A percentile compares a stretch with the other conserved stretches of the same genome.
Evolutionary conservation across 2,329 filamentous ascomycete genomes (phyloP).

Genomic region (Hypoxylon sp.): DNA sequence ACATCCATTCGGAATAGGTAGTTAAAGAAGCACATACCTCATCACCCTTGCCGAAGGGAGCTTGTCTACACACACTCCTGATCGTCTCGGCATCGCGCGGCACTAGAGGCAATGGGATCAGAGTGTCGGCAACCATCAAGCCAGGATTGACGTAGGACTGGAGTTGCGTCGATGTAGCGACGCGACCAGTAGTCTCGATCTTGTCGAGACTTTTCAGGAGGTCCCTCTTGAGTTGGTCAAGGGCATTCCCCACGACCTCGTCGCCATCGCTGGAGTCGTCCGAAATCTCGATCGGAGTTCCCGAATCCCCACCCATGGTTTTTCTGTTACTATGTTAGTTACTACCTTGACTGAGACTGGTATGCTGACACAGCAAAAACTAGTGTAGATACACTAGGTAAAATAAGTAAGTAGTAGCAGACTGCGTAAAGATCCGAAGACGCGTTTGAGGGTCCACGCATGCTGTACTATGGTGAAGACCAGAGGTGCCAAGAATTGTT

Average conservation of each 20-base stretch:
- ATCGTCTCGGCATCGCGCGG: slow-evolving; percentile 49
- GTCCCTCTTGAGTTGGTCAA: not conserved
- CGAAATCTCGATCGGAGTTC: slow-evolving; percentile 2
- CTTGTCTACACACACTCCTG: slow-evolving; percentile 47
- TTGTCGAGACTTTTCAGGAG: slow-evolving; percentile 34
- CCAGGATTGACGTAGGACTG: slow-evolving; percentile 48
- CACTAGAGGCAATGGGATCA: slow-evolving; percentile 51
- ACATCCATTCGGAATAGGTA: not conserved
- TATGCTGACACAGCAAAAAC: not conserved
- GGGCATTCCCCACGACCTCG: not conserved
- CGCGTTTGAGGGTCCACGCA: not conserved
- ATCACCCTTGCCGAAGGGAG: slow-evolving; percentile 57
- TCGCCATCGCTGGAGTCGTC: not conserved
- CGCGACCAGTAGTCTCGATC: slow-evolving; percentile 39
- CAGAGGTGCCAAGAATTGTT: too few species aligned
- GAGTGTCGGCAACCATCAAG: slow-evolving; percentile 42
- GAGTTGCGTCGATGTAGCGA: slow-evolving; percentile 39
- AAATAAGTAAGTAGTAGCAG: not conserved
- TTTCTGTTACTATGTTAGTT: not conserved
- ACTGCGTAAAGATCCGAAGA: not conserved
- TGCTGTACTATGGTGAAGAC: too few species aligned
- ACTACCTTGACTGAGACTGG: not conserved
- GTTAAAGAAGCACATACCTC: slow-evolving; percentile 34
- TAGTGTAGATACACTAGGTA: too few species aligned
- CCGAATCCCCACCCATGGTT: not conserved